These are phyloP conservation scores for Geranomyces michiganensis DNA, from an alignment of 192 early-diverging fungal genomes.

Conservation along the genomic window DNA sequence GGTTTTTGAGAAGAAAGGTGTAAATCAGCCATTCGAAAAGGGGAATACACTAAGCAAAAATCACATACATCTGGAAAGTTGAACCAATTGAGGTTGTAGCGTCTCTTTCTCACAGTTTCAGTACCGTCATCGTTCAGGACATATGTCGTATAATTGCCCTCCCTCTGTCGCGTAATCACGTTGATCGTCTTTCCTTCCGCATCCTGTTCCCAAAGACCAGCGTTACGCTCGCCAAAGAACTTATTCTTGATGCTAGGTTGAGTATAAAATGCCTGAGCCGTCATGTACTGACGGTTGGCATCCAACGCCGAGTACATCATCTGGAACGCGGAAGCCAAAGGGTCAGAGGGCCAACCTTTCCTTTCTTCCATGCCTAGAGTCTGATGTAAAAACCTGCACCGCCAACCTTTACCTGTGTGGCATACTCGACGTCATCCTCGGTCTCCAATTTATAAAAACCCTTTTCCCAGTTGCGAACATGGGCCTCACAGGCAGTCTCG, in stretches of 20 bases:
- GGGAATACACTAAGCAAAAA: too few species aligned
- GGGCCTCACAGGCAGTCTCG: neutral
- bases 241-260: too few species aligned
- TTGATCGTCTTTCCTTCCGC: neutral
- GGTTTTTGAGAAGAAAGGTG: too few species aligned
- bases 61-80: neutral
- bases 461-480: slow-evolving; percentile 17
- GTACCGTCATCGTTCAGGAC: neutral
- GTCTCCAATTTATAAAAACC: slow-evolving; percentile 9
- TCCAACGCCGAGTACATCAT: neutral
- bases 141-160: neutral
- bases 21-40: too few species aligned
- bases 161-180: neutral
- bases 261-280: neutral
- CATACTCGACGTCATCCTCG: neutral
- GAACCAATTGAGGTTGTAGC: neutral
- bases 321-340: neutral
- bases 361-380: neutral
- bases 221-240: neutral
- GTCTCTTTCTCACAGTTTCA: too few species aligned
- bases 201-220: neutral
- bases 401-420: neutral
- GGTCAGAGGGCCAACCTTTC: too few species aligned
- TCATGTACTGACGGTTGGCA: neutral
- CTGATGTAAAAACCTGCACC: too few species aligned